Conservation (phyloP, 768 basidiomycete species). For the Imleria badia region DNA sequence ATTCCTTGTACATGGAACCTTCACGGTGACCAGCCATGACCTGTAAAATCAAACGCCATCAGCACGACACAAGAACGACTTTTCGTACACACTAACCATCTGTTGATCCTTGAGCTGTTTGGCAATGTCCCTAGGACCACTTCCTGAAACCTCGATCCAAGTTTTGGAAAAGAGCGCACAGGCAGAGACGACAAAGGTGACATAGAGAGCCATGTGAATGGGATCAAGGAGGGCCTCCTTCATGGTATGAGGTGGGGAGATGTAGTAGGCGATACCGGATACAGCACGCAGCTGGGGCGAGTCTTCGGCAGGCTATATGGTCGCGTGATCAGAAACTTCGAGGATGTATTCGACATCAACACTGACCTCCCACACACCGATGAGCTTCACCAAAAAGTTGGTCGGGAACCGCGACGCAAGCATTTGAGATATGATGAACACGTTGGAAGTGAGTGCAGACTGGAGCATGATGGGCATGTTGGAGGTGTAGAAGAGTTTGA, state of each 20-base stretch:
- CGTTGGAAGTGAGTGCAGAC: slow-evolving; percentile 86
- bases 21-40: slow-evolving; percentile 91
- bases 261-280: slow-evolving; percentile 95
- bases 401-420: slow-evolving; percentile 86
- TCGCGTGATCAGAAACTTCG: neutral
- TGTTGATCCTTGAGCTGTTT: slow-evolving; percentile 99
- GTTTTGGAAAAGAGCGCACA: slow-evolving; percentile 99
- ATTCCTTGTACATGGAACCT: slow-evolving; percentile 98
- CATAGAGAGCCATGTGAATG: slow-evolving; percentile 88
- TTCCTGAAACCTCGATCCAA: slow-evolving; percentile 98
- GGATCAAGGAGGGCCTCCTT: slow-evolving; percentile 88
- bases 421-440: slow-evolving; percentile 98
- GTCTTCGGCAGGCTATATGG: slow-evolving; percentile 84
- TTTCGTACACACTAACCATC: slow-evolving; percentile 55
- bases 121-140: slow-evolving; percentile 92
- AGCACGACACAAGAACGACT: neutral
- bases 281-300: slow-evolving; percentile 88
- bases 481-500: slow-evolving; percentile 98
- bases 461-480: slow-evolving; percentile 99
- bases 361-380: slow-evolving; percentile 98
- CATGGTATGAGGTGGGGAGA: slow-evolving; percentile 95
- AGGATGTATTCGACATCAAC: neutral
- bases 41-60: slow-evolving; percentile 29
- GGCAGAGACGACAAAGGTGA: slow-evolving; percentile 88
- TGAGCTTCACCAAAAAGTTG: slow-evolving; percentile 84